phyloP scores from a whole-genome alignment of 2,329 filamentous ascomycete species.

The Exophiala viscosa region DNA sequence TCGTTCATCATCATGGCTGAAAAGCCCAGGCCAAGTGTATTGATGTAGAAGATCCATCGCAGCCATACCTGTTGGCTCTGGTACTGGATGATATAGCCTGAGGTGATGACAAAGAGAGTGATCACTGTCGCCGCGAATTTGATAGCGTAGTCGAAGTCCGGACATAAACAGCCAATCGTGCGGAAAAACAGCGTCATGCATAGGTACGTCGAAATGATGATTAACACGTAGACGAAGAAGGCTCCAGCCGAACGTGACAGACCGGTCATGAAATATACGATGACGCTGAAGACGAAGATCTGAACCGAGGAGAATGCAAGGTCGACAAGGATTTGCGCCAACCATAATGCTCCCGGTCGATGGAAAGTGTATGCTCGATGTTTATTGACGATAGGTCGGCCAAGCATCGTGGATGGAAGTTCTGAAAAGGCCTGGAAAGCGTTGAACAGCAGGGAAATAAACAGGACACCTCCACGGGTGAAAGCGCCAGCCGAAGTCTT shows the following conservation, averaged over 20 bases:
- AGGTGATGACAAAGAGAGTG: conserved; percentile 75
- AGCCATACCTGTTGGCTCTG: conserved; percentile 70
- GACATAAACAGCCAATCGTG: conserved; percentile 69
- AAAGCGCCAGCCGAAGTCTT: conserved; percentile 66
- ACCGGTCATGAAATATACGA: conserved; percentile 76
- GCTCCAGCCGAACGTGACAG: conserved; percentile 66
- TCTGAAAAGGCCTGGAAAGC: conserved; percentile 84
- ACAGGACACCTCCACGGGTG: conserved; percentile 75
- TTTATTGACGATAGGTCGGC: conserved; percentile 74
- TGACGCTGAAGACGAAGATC: conserved; percentile 68
- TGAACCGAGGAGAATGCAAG: conserved; percentile 67
- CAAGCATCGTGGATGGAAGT: conserved; percentile 69
- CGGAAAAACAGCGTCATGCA: conserved; percentile 76
- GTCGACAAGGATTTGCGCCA: conserved; percentile 69
- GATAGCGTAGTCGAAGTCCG: conserved; percentile 80
- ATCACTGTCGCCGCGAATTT: conserved; percentile 77
- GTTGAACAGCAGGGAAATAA: conserved; percentile 77
- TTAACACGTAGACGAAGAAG: conserved; percentile 73
- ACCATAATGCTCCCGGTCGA: conserved; percentile 75
- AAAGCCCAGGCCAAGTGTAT: conserved; percentile 71
- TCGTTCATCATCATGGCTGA: conserved; percentile 82
- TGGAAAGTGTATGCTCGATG: conserved; percentile 81
- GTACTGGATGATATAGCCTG: conserved; percentile 80
- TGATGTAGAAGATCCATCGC: conserved; percentile 76
- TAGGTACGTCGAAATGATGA: conserved; percentile 66